phyloP scores from a whole-genome alignment of 1,284 basidiomycete species.

The Leucoagaricus sp. region DNA sequence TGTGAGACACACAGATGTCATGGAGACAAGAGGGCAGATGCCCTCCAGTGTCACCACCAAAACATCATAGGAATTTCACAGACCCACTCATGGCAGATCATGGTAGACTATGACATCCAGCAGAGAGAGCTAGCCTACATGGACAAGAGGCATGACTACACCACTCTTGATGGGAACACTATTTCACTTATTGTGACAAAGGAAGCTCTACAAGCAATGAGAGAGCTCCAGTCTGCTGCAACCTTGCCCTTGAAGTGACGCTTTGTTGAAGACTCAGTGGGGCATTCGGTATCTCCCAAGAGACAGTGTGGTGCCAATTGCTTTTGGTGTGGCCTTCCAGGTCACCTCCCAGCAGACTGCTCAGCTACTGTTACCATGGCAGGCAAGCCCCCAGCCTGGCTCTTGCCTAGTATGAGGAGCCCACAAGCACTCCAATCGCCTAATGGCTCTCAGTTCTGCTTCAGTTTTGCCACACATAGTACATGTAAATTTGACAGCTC shows the following conservation, averaged over 20 bases:
- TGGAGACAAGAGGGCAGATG: no score
- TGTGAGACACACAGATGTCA: no score
- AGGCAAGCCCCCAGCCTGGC: constrained; percentile 24
- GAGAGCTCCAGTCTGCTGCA: neutral
- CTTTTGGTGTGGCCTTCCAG: no score
- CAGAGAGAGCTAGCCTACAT: constrained; percentile 23
- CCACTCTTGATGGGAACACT: constrained; percentile 14
- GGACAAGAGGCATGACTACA: constrained; percentile 27
- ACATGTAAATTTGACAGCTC: neutral
- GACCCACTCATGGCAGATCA: neutral
- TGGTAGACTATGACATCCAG: constrained; percentile 17
- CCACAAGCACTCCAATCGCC: neutral
- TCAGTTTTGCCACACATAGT: neutral
- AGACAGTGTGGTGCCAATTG: no score
- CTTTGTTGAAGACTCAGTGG: neutral
- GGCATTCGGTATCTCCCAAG: constrained; percentile 37
- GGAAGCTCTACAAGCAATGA: neutral
- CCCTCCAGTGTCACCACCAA: no score
- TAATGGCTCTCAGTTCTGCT: no score
- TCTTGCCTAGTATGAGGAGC: constrained; percentile 10
- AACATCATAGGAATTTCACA: constrained; percentile 12
- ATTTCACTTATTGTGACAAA: neutral
- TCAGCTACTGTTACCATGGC: no score
- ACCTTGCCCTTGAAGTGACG: neutral
- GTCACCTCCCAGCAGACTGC: no score